Base-by-base conservation (phyloP, 352 stramenopile species). In the Elongisporangium senticosum region DNA sequence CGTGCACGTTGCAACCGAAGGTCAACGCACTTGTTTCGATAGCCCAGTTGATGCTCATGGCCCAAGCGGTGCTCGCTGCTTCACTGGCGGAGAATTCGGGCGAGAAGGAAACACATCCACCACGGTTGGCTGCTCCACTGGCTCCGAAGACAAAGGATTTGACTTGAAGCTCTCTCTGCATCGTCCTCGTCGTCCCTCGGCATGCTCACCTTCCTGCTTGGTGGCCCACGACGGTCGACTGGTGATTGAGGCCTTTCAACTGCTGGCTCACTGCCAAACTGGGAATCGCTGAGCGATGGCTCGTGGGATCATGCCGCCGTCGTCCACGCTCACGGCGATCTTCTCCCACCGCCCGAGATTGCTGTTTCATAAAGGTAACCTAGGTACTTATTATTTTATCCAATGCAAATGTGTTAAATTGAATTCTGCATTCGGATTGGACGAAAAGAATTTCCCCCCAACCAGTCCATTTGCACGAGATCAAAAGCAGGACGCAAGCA, bases 251-350 rank as follows among this genome's bases (percentile, higher is more conserved):
- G 19, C 14, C 20, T 17, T 3, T 26, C 19, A 4, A 49, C 28
- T 4, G 49, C 43, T 0, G 28, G 51, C 22, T 75, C 70, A 1
- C 64, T 63, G 15, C 64, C 70, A 59, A 78, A 78, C 51, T 72
- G 64, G 49, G 75, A 78, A 37, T 75, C 70, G 26, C 70, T 75
- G 23, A 78, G 59, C 58, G 75, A 49, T 37, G 67, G 23, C 23
- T 26, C n/a, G n/a, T n/a, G n/a, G n/a, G n/a, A n/a, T n/a, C n/a
- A n/a, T n/a, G n/a, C n/a, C n/a, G n/a, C n/a, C n/a, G n/a, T n/a
- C n/a, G n/a, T n/a, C n/a, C n/a, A n/a, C n/a, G n/a, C n/a, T n/a
- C n/a, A n/a, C n/a, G n/a, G n/a, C n/a, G n/a, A n/a, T n/a, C n/a
- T n/a, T n/a, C n/a, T n/a, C n/a, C n/a, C n/a, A n/a, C n/a, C n/a